These are phyloP conservation scores for Gossypium turneri DNA, from an alignment of 345 rosid genomes.

Conservation along the genomic window DNA sequence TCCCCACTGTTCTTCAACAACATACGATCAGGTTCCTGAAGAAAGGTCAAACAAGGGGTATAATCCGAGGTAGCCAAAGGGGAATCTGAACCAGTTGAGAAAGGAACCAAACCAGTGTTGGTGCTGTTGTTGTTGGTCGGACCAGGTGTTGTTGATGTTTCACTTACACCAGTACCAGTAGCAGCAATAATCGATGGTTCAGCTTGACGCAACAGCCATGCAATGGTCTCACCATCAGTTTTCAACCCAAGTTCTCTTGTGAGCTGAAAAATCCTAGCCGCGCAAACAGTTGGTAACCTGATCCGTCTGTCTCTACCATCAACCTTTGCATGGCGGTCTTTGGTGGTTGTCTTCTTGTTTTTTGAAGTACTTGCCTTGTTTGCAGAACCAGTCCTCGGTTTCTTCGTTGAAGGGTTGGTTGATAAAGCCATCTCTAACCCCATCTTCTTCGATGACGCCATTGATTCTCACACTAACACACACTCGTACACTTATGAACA, in stretches of 20 bases:
- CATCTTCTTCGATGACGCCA: conserved; percentile 1
- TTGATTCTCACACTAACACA: not conserved
- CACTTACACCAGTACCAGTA: conserved; percentile 54
- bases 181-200: conserved; percentile 94
- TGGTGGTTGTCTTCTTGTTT: conserved; percentile 17
- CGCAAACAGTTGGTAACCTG: conserved; percentile 91
- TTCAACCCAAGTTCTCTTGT: conserved; percentile 92
- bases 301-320: conserved; percentile 90
- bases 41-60: not conserved
- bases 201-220: conserved; percentile 93
- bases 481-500: too few relatives aligned
- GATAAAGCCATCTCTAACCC: not conserved
- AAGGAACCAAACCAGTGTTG: not conserved
- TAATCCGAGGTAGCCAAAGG: not conserved
- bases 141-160: conserved; percentile 58
- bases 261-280: conserved; percentile 95
- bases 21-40: not conserved
- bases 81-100: not conserved
- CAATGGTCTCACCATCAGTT: conserved; percentile 92
- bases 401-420: not conserved
- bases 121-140: conserved; percentile 48
- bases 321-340: conserved; percentile 85
- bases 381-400: not conserved
- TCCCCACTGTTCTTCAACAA: not conserved
- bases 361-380: not conserved